These are phyloP conservation scores for Aureobasidium namibiae DNA, from an alignment of 2,329 filamentous ascomycete genomes.

Conservation along the genomic window DNA sequence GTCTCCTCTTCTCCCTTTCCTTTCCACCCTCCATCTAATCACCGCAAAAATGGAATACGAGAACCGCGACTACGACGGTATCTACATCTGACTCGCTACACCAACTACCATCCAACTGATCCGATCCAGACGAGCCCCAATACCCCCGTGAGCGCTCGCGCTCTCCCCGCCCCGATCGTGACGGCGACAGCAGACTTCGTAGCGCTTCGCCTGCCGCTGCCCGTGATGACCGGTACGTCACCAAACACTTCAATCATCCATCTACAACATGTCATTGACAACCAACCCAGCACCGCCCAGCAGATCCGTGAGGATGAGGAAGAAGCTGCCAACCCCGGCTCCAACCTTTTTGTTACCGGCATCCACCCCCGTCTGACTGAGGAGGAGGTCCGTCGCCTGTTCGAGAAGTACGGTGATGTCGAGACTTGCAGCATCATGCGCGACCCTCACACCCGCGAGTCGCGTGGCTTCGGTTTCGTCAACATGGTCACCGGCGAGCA, in stretches of 20 bases:
- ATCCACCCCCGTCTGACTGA: constrained; percentile 91
- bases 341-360: constrained; percentile 97
- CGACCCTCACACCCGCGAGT: constrained; percentile 96
- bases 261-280: constrained; percentile 8
- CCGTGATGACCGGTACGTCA: constrained; percentile 32
- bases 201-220: constrained; percentile 54
- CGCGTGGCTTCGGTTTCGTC: constrained; percentile 96
- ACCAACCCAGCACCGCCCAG: constrained; percentile 36
- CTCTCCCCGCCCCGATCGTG: constrained; percentile 49
- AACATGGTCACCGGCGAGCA: constrained; percentile 96
- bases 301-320: constrained; percentile 49
- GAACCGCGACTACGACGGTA: constrained; percentile 60
- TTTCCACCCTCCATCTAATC: constrained; percentile 11
- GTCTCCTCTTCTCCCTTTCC: background rate
- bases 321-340: constrained; percentile 81
- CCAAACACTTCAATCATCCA: background rate
- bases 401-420: constrained; percentile 97
- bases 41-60: constrained; percentile 56
- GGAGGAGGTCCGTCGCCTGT: constrained; percentile 84
- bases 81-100: constrained; percentile 21
- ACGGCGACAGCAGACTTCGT: constrained; percentile 51
- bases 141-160: constrained; percentile 60
- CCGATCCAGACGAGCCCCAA: constrained; percentile 45
- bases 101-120: constrained; percentile 3
- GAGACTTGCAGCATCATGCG: constrained; percentile 99